Percentiles rank a stretch among this genome's conserved stretches.
These are phyloP conservation scores for Opeltia flavorubescens DNA, from an alignment of 495 filamentous ascomycete genomes.

Conservation along the genomic window DNA sequence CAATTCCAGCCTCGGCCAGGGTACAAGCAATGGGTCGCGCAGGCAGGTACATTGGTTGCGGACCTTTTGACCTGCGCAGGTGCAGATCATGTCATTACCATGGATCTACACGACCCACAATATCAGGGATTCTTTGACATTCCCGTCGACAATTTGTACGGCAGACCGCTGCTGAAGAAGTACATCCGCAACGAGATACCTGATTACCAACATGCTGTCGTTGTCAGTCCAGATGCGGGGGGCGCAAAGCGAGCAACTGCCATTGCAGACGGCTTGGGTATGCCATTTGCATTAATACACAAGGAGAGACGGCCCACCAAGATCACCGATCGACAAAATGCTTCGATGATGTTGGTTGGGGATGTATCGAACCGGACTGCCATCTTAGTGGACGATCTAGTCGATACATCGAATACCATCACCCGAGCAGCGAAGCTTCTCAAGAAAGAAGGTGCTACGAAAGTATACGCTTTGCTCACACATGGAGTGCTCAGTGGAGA, in stretches of 20 bases:
- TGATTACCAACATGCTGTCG: conserved; percentile 73
- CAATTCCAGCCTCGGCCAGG: conserved; percentile 73
- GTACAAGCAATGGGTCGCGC: conserved; percentile 97
- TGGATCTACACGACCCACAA: conserved; percentile 93
- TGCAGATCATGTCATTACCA: conserved; percentile 91
- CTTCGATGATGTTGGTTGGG: conserved; percentile 96
- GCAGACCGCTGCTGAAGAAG: conserved; percentile 68
- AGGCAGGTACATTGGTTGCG: conserved; percentile 88
- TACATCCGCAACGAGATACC: conserved; percentile 85
- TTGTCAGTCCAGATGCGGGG: conserved; percentile 92
- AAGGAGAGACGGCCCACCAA: conserved; percentile 97
- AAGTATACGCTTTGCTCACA: conserved; percentile 81
- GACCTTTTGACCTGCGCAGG: conserved; percentile 91
- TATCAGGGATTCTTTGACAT: conserved; percentile 99
- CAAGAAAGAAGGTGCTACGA: conserved; percentile 80
- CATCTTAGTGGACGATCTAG: conserved; percentile 88
- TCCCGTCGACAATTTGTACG: conserved; percentile 83
- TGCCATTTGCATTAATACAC: conserved; percentile 93
- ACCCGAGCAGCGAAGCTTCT: conserved; percentile 92
- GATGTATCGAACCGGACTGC: conserved; percentile 67
- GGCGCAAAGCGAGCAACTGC: conserved; percentile 95
- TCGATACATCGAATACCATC: conserved; percentile 92
- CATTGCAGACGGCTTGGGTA: conserved; percentile 82
- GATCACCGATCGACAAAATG: conserved; percentile 86
- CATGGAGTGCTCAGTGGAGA: conserved; percentile 92